Base-by-base conservation (phyloP, 2,329 filamentous ascomycete genomes). In the Pseudocercospora fuligena region DNA sequence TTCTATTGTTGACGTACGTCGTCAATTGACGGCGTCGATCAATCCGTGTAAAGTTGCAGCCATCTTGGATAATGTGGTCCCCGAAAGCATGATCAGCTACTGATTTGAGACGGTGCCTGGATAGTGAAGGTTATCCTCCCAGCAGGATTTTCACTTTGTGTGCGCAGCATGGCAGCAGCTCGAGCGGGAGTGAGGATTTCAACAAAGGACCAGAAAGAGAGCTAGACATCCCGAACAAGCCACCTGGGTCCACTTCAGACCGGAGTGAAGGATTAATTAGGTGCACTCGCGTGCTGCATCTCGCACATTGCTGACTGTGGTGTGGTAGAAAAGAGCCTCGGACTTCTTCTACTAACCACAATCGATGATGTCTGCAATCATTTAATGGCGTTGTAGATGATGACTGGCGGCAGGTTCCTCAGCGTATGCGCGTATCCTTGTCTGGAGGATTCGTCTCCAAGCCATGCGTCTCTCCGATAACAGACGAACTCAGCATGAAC, bases 1-100 rank as follows among this genome's bases (percentile, higher is more conserved):
- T 54, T 54, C n/a, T 54, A 29, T 54, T 27, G 51, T 29, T 54
- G 51, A 54, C 51, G 51, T 54, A 54, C 51, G 14, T 29, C 16
- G 16, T 25, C 6, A 21, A 49, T 54, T 29, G 51, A 54, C 51
- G 16, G 25, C 51, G 51, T 54, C 51, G 51, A 54, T 54, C 51
- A 54, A 3, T 7, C 6, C 51, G 51, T 29, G 51, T 27, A 54
- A 27, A 29, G 21, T 54, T 54, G 51, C 51, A 54, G 12, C 51
- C 51, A 27, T 8, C 16, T 23, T 27, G 6, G 7, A n/a, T n/a
- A 12, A 29, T 27, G 51, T 27, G 51, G 21, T 29, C 23, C 21
- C 46, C 46, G 46, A 23, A 49, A 49, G 46, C 21, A 49, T 49
- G 46, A 11, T 53, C 49, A 54, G 25, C 25, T 54, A 54, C 21